Evolutionary conservation across 1,284 basidiomycete genomes (phyloP), one percentile per base, ranked within the genome.

Genomic region (Naganishia sp.): DNA sequence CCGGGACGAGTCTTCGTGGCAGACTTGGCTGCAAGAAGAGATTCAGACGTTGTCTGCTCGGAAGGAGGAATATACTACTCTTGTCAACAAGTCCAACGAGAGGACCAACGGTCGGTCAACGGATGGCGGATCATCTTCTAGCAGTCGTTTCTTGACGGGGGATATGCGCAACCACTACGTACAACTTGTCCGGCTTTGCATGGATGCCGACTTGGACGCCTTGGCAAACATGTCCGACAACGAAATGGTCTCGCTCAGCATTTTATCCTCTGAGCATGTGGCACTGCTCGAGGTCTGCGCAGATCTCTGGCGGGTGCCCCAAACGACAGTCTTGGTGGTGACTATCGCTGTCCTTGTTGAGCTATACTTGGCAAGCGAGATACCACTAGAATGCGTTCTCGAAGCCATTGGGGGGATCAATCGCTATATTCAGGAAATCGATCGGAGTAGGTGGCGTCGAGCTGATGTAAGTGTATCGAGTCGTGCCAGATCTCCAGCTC

Each of bases 161-260:
- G 92, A 92, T 75, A 90, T 94, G 3, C 87, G 86, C 73, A 87
- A 86, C 69, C 90, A 86, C 74, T 99, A 96, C 82, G 87, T 87
- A 70, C 85, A 90, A 9, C 84, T 98, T 4, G 84, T 98, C 31
- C 89, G 91, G 73, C 82, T 86, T 61, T 95, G 94, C 75, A 85
- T 99, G 53, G 84, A 89, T 43, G 84, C 85, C 50, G 96, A 99
- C 77, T 82, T 99, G 57, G 91, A 94, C 74, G 86, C 88, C 44
- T 94, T 99, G 88, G 84, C 90, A 67, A 88, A 89, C 53, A 87
- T 97, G 43, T 89, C 93, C 42, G 95, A 97, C 72, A 91, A 94
- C 72, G 92, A 98, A 72, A 94, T 99, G 80, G 95, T 99, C 3
- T 92, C 93, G 0, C 81, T 99, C 39, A 91, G 91, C 11, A 98